Evolutionary conservation across 805 yeast genomes (phyloP).

Genomic region (Kazachstania martiniae): DNA sequence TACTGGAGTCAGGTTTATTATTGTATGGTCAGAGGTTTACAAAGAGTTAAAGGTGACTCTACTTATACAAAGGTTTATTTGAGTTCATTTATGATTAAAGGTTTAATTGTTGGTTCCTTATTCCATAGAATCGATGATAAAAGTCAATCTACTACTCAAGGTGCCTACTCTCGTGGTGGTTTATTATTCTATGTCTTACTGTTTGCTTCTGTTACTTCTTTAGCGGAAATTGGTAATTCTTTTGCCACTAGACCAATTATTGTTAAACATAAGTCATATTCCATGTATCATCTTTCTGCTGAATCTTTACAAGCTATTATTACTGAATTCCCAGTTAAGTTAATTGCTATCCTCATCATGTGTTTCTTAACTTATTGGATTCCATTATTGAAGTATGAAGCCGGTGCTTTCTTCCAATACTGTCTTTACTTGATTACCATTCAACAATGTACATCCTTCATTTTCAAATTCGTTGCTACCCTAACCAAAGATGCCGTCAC

Average conservation of each 20-base stretch:
- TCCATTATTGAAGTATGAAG: slow-evolving; percentile 38
- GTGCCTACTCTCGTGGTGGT: slow-evolving; percentile 56
- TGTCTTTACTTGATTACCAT: slow-evolving; percentile 35
- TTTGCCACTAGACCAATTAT: slow-evolving; percentile 53
- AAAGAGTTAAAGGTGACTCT: slow-evolving; percentile 45
- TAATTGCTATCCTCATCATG: slow-evolving; percentile 38
- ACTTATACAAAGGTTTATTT: slow-evolving; percentile 42
- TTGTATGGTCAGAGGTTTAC: slow-evolving; percentile 43
- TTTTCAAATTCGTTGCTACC: slow-evolving; percentile 45
- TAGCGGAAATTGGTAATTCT: slow-evolving; percentile 50
- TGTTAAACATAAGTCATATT: slow-evolving; percentile 53
- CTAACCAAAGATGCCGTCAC: slow-evolving; percentile 41
- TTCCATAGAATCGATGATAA: slow-evolving; percentile 37
- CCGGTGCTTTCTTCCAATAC: slow-evolving; percentile 46
- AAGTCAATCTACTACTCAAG: slow-evolving; percentile 34
- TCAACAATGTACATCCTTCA: slow-evolving; percentile 42
- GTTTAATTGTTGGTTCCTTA: slow-evolving; percentile 50
- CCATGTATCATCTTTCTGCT: slow-evolving; percentile 54
- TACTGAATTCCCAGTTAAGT: slow-evolving; percentile 47
- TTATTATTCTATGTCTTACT: slow-evolving; percentile 49
- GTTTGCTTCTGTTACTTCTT: slow-evolving; percentile 48
- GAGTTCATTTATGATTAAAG: slow-evolving; percentile 43
- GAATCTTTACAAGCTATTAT: slow-evolving; percentile 49
- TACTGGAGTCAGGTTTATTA: slow-evolving; percentile 41
- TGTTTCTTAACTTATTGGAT: slow-evolving; percentile 43